These are phyloP conservation scores for Fraxinus paxiana DNA, from an alignment of 305 asterid genomes.

Conservation along the genomic window DNA sequence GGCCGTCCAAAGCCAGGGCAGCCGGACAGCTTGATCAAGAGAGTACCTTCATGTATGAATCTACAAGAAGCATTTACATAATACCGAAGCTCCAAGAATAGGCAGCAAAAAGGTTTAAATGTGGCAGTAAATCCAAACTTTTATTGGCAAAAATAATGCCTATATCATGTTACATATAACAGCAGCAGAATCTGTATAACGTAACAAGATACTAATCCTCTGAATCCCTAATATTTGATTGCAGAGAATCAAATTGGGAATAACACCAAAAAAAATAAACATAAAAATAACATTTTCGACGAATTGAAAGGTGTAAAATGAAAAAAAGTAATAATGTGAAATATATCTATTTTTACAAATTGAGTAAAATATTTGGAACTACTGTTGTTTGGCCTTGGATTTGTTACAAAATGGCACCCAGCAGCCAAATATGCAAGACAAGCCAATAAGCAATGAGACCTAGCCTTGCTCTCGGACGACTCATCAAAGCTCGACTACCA, in stretches of 20 bases:
- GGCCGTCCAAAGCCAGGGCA: not conserved
- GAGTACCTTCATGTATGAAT: not conserved
- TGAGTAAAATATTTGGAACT: constrained; percentile 14
- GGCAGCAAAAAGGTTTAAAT: not conserved
- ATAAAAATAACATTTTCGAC: constrained; percentile 28
- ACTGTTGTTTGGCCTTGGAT: constrained; percentile 14
- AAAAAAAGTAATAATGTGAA: constrained; percentile 18
- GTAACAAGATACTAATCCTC: constrained; percentile 35
- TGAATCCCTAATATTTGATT: constrained; percentile 55
- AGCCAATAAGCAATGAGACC: constrained; percentile 77
- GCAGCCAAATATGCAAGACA: constrained; percentile 73
- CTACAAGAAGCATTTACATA: not conserved
- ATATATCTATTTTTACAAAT: constrained; percentile 38
- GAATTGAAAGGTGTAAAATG: constrained; percentile 9
- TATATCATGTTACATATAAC: constrained; percentile 18
- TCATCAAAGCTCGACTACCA: constrained; percentile 85
- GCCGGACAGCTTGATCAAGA: not conserved
- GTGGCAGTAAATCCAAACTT: not conserved
- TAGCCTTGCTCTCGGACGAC: constrained; percentile 85
- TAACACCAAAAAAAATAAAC: constrained; percentile 18
- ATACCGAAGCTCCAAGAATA: not conserved
- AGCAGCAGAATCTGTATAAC: constrained; percentile 15
- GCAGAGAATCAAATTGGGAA: constrained; percentile 54
- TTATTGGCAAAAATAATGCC: constrained; percentile 7
- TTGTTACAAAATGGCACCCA: constrained; percentile 68